phyloP scores from a whole-genome alignment of 306 rosid species.

The Astragalus membranaceus region DNA sequence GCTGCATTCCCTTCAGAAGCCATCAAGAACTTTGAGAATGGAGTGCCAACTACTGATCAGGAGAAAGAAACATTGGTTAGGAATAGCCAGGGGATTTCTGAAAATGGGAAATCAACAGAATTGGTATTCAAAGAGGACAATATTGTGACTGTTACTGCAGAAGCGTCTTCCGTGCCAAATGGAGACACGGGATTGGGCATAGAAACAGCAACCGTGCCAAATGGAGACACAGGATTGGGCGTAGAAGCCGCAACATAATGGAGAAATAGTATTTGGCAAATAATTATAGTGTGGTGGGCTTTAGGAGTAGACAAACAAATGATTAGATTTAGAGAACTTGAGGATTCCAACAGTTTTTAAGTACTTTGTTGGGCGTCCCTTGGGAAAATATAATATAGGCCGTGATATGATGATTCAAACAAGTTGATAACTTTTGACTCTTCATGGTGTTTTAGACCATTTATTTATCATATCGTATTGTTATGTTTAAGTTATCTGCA shows the following conservation, averaged over 20 bases:
- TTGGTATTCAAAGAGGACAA: slow-evolving; percentile 16
- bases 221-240: slow-evolving; percentile 9
- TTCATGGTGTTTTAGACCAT: no score
- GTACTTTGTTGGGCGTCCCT: no score
- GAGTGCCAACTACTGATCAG: not conserved
- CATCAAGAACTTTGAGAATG: slow-evolving; percentile 19
- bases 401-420: no score
- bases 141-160: slow-evolving; percentile 10
- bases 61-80: not conserved
- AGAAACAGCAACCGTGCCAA: slow-evolving; percentile 9
- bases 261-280: slow-evolving; percentile 14
- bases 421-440: no score
- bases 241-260: slow-evolving; percentile 7
- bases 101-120: slow-evolving; percentile 29
- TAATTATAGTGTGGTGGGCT: not conserved
- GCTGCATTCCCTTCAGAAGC: slow-evolving; percentile 12
- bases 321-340: no score
- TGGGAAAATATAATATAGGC: no score
- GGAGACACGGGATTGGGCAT: slow-evolving; percentile 9
- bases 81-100: no score
- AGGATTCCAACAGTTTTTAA: no score
- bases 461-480: no score
- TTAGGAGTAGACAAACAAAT: not conserved
- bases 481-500: no score
- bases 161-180: not conserved